Evolutionary conservation across 768 basidiomycete genomes (phyloP).

Genomic region (Gloeostereum incarnatum): DNA sequence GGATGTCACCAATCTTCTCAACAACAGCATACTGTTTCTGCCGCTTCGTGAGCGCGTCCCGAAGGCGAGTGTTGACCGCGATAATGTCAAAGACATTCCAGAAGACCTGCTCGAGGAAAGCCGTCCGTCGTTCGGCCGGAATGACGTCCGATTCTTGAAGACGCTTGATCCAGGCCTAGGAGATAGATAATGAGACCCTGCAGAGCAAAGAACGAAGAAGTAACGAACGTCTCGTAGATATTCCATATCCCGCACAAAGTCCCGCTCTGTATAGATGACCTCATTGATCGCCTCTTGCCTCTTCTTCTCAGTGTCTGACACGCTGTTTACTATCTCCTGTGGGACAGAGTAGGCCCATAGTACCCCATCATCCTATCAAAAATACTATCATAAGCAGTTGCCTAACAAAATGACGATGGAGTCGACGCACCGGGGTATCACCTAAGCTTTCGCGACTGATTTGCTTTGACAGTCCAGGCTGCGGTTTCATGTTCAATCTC

Average conservation of each 20-base stretch:
- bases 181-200: conserved; percentile 3
- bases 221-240: conserved; percentile 84
- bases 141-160: conserved; percentile 72
- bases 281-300: conserved; percentile 98
- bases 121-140: conserved; percentile 62
- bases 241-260: conserved; percentile 97
- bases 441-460: conserved; percentile 74
- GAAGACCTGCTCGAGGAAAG: conserved; percentile 91
- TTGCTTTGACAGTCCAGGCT: conserved; percentile 82
- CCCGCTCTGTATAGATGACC: conserved; percentile 88
- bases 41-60: conserved; percentile 88
- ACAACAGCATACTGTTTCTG: conserved; percentile 95
- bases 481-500: conserved; percentile 86
- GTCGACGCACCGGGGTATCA: conserved; percentile 67
- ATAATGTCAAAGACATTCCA: conserved; percentile 97
- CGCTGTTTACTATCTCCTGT: conserved; percentile 86
- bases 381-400: conserved; percentile 4
- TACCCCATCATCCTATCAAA: conserved; percentile 44
- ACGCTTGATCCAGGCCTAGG: conserved; percentile 82
- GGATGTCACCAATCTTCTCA: conserved; percentile 83
- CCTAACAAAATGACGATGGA: conserved; percentile 10
- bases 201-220: conserved; percentile 2
- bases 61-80: conserved; percentile 81
- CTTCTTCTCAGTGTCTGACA: conserved; percentile 89
- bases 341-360: conserved; percentile 97